These are phyloP conservation scores for Smittium culicis DNA, from an alignment of 371 early-diverging fungal genomes.

Conservation along the genomic window DNA sequence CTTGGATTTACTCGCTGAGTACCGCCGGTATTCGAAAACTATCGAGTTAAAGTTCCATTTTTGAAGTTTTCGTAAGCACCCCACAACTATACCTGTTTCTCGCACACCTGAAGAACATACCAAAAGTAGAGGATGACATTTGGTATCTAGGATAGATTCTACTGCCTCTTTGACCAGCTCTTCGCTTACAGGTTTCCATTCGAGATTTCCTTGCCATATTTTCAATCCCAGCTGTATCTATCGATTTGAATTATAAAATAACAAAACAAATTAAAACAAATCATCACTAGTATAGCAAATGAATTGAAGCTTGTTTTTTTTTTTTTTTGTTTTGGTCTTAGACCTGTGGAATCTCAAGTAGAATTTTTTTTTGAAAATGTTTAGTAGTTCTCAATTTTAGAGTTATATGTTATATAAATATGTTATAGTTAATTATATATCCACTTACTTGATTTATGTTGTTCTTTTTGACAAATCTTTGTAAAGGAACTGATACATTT, in stretches of 20 bases:
- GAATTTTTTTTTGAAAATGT: background rate
- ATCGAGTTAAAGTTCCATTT: constrained; percentile 93
- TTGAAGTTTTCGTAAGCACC: constrained; percentile 84
- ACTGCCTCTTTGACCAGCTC: constrained; percentile 86
- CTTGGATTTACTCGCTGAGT: constrained; percentile 72
- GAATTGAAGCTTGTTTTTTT: background rate
- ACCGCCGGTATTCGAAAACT: constrained; percentile 69
- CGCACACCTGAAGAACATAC: constrained; percentile 73
- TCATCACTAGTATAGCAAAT: too few species aligned
- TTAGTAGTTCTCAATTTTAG: background rate
- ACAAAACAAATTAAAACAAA: background rate
- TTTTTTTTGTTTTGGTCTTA: background rate
- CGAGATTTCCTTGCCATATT: constrained; percentile 37
- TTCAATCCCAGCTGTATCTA: constrained; percentile 56
- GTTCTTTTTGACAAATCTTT: constrained; percentile 66
- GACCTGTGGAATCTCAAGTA: constrained; percentile 6
- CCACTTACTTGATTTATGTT: constrained; percentile 54
- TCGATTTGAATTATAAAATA: background rate
- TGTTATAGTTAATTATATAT: background rate
- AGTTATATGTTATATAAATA: background rate
- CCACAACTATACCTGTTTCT: constrained; percentile 67
- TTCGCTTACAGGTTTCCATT: constrained; percentile 86
- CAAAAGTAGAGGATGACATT: constrained; percentile 70
- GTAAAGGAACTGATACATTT: constrained; percentile 54
- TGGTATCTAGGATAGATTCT: constrained; percentile 59